Evolutionary conservation across 176 grass and related monocot genomes (phyloP).

Genomic region (Aegilops sharonensis): DNA sequence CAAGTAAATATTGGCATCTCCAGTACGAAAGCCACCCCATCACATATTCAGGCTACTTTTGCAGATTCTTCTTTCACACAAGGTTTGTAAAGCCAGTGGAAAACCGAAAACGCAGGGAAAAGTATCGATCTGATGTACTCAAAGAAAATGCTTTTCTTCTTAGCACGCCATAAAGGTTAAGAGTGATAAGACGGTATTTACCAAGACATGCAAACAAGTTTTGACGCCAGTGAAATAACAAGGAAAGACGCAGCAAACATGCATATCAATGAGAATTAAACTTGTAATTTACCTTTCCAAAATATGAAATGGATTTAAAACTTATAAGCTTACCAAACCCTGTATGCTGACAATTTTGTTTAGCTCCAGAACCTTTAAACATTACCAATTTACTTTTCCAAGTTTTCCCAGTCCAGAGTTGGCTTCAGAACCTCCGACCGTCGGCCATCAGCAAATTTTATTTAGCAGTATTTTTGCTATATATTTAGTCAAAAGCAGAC

Average conservation of each 20-base stretch:
- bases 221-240: neutral
- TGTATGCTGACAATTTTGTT: neutral
- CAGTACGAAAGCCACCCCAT: slow-evolving; percentile 37
- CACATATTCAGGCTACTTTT: slow-evolving; percentile 41
- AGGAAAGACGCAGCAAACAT: neutral
- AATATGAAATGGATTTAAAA: slow-evolving; percentile 7
- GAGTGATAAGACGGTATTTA: slow-evolving; percentile 15
- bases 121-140: neutral
- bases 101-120: slow-evolving; percentile 17
- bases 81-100: slow-evolving; percentile 32
- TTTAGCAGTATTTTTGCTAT: neutral
- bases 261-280: neutral
- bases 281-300: slow-evolving; percentile 16
- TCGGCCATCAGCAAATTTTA: slow-evolving; percentile 18
- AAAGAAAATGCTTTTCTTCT: slow-evolving; percentile 22
- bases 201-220: slow-evolving; percentile 17
- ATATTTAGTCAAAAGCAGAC: neutral
- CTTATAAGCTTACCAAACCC: slow-evolving; percentile 5
- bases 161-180: slow-evolving; percentile 11
- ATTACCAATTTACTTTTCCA: too few species aligned
- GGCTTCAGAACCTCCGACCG: slow-evolving; percentile 7
- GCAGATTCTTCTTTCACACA: slow-evolving; percentile 44
- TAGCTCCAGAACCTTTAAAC: neutral
- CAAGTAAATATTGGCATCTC: slow-evolving; percentile 78
- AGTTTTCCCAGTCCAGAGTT: slow-evolving; percentile 5